These are phyloP conservation scores for Fraxinus sp. DNA, from an alignment of 305 asterid genomes.

Conservation along the genomic window DNA sequence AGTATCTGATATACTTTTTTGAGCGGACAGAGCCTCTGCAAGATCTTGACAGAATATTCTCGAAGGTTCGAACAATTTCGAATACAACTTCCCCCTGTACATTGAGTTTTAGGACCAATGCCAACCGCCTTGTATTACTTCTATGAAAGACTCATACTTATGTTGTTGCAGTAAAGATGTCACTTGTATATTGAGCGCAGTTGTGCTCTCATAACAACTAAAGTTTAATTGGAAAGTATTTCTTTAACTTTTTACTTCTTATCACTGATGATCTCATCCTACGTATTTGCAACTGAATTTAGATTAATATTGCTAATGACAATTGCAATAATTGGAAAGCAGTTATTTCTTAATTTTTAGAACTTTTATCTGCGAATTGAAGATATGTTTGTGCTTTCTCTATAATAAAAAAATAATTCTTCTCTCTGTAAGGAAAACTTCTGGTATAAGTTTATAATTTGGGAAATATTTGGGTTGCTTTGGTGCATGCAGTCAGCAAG, in stretches of 20 bases:
- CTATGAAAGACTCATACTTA: neutral
- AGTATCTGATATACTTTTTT: constrained; percentile 70
- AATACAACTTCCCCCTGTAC: neutral
- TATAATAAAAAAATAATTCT: neutral
- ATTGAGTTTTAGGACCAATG: constrained; percentile 7
- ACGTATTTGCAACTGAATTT: neutral
- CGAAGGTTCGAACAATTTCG: constrained; percentile 49
- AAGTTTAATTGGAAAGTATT: neutral
- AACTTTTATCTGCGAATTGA: neutral
- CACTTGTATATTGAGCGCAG: neutral
- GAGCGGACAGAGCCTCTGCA: constrained; percentile 89
- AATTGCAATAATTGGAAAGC: neutral
- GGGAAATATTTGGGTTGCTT: neutral
- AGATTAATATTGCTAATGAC: neutral
- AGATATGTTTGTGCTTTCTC: neutral
- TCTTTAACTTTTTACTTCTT: neutral
- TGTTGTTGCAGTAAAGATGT: neutral
- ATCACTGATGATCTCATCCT: neutral
- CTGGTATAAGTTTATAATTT: neutral
- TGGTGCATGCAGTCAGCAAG: neutral
- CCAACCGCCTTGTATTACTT: neutral
- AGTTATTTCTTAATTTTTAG: neutral
- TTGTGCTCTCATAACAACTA: neutral
- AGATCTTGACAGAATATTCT: constrained; percentile 83
- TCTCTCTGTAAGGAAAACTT: neutral